Evolutionary conservation across 768 basidiomycete genomes (phyloP), one percentile per base, ranked within the genome.

Genomic region (Lactifluus subvellereus): DNA sequence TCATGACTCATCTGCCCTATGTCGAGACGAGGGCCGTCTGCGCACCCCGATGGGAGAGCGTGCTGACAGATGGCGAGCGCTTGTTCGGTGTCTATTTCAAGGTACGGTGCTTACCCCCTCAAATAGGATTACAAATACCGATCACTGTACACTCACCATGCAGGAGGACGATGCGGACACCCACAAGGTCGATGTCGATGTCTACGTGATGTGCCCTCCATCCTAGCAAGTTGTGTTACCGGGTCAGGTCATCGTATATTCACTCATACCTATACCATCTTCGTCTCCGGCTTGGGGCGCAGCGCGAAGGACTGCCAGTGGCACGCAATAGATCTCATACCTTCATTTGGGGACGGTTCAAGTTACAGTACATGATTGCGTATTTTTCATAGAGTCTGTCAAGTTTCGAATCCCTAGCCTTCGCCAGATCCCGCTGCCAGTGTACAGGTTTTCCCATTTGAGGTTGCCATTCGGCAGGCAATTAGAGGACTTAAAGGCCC

Each of bases 1-100:
- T 55, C 42, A 27, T 43, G 50, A 55, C 48, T 4, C 22, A n/a
- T 30, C 40, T 62, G 40, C 61, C 61, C 16, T 62, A 62, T 40
- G 22, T 52, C 16, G 61, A 62, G 42, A 55, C 54, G 6, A 51
- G 40, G 20, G 61, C 61, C 2, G 4, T 45, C 32, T 62, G 54
- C 55, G 27, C 55, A 7, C 61, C 48, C 4, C 61, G 55, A 7
- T 62, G 61, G 61, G 61, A 62, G 61, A 55, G 54, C 40, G 49
- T 51, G 61, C 38, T 62, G 30, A 56, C 20, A 1, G 61, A 62
- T 27, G 61, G 48, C 20, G 61, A 62, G 49, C 61, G 61, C 40
- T n/a, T 62, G 22, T 27, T 57, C 1, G 54, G 61, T 0, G 40
- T 62, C 4, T 57, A 51, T 43, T 57, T 62, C 40, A 52, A 55